Evolutionary conservation across 2,329 filamentous ascomycete species (phyloP).

Genomic region (Cercospora citrullina): DNA sequence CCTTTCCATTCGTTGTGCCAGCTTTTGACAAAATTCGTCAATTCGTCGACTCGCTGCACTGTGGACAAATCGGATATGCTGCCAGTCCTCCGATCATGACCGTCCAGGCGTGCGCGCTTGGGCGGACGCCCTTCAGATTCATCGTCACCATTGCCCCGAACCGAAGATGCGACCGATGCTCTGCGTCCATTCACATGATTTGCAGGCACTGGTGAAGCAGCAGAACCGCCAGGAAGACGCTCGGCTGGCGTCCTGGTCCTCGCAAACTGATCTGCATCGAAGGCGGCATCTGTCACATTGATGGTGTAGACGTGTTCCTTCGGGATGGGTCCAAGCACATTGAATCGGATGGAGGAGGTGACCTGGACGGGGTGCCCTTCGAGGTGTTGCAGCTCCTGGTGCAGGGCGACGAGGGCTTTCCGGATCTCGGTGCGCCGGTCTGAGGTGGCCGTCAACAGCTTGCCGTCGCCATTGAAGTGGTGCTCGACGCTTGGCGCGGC

Average conservation of each 20-base stretch:
- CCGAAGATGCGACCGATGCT: slow-evolving; percentile 5
- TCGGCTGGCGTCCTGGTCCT: slow-evolving; percentile 15
- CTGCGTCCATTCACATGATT: slow-evolving; percentile 10
- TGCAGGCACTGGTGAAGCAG: slow-evolving; percentile 15
- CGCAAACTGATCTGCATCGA: slow-evolving; percentile 25
- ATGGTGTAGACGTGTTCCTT: slow-evolving; percentile 30
- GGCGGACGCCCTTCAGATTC: slow-evolving; percentile 21
- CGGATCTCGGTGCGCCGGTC: slow-evolving; percentile 28
- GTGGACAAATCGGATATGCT: slow-evolving; percentile 21
- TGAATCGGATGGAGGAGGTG: slow-evolving; percentile 28
- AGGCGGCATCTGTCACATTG: slow-evolving; percentile 23
- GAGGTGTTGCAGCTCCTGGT: slow-evolving; percentile 25
- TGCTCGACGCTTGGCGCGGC: slow-evolving; percentile 24
- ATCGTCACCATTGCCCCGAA: neutral
- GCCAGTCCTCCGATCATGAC: slow-evolving; percentile 9
- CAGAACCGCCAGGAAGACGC: slow-evolving; percentile 5
- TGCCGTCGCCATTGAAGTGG: slow-evolving; percentile 31
- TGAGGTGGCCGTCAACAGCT: slow-evolving; percentile 27
- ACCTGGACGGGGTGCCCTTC: slow-evolving; percentile 27
- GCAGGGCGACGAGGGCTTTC: slow-evolving; percentile 25
- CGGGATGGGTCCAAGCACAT: slow-evolving; percentile 21
- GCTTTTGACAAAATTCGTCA: slow-evolving; percentile 19
- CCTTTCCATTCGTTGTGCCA: slow-evolving; percentile 35
- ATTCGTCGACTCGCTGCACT: slow-evolving; percentile 19
- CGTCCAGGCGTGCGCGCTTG: slow-evolving; percentile 26